These are phyloP conservation scores for Solanum verrucosum DNA, from an alignment of 257 asterid genomes.

Conservation along the genomic window DNA sequence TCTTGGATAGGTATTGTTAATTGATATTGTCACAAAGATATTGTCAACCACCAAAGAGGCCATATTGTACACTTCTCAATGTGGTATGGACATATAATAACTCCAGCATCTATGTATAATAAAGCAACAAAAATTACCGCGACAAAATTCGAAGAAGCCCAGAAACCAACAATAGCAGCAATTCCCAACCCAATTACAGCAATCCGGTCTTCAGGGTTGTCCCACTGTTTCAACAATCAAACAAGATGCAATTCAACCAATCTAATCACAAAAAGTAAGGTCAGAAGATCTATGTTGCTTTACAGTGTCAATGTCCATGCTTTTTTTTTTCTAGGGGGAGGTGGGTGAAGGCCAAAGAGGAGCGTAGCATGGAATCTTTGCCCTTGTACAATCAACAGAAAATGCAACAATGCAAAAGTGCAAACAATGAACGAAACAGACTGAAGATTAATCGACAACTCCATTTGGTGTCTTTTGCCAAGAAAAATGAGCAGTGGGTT, in stretches of 20 bases:
- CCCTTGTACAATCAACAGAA: neutral
- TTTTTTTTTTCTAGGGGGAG: neutral
- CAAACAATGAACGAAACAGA: neutral
- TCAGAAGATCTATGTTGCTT: neutral
- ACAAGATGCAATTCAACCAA: neutral
- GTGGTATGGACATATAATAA: neutral
- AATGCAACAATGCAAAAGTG: neutral
- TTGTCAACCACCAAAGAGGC: neutral
- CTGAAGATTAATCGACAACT: neutral
- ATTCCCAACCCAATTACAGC: constrained; percentile 86
- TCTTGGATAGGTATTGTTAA: neutral
- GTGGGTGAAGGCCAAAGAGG: neutral
- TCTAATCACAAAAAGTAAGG: neutral
- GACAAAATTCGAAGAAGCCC: constrained; percentile 65
- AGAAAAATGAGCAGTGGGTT: neutral
- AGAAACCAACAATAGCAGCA: constrained; percentile 65
- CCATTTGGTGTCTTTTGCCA: neutral
- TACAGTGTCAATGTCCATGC: neutral
- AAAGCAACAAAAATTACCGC: constrained; percentile 33
- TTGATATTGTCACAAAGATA: neutral
- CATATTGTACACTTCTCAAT: neutral
- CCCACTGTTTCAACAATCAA: constrained; percentile 55
- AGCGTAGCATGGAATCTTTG: neutral
- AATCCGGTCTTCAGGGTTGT: constrained; percentile 75
- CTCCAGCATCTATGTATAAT: neutral